A percentile compares a stretch with the other conserved stretches of the same genome.
phyloP scores from a whole-genome alignment of 768 basidiomycete species.

The Podaxis rugospora region DNA sequence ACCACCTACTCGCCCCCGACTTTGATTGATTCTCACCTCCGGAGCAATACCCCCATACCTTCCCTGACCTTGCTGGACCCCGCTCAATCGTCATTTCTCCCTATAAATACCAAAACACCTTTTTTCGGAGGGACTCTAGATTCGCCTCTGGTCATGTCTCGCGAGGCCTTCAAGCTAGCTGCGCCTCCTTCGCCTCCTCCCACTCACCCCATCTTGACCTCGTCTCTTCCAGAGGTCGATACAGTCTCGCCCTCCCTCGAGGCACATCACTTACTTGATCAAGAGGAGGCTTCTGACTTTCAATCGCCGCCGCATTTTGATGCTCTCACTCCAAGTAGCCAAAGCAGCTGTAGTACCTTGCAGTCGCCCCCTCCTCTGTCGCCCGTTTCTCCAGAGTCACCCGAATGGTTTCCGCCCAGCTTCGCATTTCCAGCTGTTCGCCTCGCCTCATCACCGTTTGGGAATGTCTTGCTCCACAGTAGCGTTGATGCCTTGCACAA shows the following conservation, averaged over 20 bases:
- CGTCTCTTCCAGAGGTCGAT: slow-evolving; percentile 32
- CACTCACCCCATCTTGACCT: slow-evolving; percentile 32
- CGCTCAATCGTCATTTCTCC: neutral
- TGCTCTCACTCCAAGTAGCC: slow-evolving; percentile 7
- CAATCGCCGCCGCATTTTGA: neutral
- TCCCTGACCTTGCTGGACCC: neutral
- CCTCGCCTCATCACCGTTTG: neutral
- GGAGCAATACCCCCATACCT: neutral
- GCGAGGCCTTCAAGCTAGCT: slow-evolving; percentile 23
- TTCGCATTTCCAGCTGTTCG: neutral
- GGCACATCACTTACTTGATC: neutral
- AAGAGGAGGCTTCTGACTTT: neutral
- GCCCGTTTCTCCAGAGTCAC: neutral
- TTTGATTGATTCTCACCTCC: neutral
- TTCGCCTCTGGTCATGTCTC: slow-evolving; percentile 28
- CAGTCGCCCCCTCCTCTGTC: slow-evolving; percentile 4
- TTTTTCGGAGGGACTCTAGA: slow-evolving; percentile 26
- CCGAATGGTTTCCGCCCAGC: neutral
- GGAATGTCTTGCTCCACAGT: neutral
- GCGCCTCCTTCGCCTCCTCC: slow-evolving; percentile 38
- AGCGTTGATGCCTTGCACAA: neutral
- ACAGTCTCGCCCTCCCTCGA: neutral
- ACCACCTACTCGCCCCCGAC: neutral
- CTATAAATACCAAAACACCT: neutral
- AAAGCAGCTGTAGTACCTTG: slow-evolving; percentile 10